Conservation (phyloP, 805 yeast genomes). For the Helenozyma rhizophorensis region DNA sequence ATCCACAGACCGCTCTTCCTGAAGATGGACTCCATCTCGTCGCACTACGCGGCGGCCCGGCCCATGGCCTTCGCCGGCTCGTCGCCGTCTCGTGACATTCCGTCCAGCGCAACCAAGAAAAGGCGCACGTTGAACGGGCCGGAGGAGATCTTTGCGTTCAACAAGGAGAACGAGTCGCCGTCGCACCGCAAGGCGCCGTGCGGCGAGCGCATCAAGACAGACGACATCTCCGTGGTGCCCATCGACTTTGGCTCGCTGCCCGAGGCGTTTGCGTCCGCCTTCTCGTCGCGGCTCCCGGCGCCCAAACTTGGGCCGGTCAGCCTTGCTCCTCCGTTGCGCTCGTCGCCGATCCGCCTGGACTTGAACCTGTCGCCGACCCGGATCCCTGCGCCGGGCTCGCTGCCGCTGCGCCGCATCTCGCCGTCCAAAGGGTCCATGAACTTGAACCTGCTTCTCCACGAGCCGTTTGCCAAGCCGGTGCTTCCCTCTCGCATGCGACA, state of each 20-base stretch:
- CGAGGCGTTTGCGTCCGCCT: slow-evolving; percentile 2
- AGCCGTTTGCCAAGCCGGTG: slow-evolving; percentile 22
- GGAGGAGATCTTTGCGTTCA: slow-evolving; percentile 26
- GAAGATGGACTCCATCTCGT: slow-evolving; percentile 46
- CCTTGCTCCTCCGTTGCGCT: too few species aligned
- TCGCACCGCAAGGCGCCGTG: slow-evolving; percentile 5
- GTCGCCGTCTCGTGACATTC: slow-evolving; percentile 1
- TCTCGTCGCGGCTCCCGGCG: too few species aligned
- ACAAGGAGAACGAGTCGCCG: slow-evolving; percentile 13
- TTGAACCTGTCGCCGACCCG: background rate
- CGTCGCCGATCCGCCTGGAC: too few species aligned
- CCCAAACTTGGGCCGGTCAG: too few species aligned
- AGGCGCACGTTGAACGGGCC: slow-evolving; percentile 38
- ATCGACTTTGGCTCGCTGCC: slow-evolving; percentile 5
- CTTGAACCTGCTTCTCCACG: slow-evolving; percentile 27
- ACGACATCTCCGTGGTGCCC: too few species aligned
- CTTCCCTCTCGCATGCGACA: slow-evolving; percentile 21
- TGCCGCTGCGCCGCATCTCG: slow-evolving; percentile 24
- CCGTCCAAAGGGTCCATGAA: slow-evolving; percentile 40
- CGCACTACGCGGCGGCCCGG: slow-evolving; percentile 43
- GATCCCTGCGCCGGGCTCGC: slow-evolving; percentile 2
- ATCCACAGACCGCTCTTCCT: slow-evolving; percentile 31
- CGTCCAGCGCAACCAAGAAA: slow-evolving; percentile 28
- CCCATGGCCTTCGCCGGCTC: background rate
- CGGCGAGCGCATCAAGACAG: too few species aligned